Base-by-base conservation (phyloP, 208 protist genomes). In the Wallacemonas sp. region DNA sequence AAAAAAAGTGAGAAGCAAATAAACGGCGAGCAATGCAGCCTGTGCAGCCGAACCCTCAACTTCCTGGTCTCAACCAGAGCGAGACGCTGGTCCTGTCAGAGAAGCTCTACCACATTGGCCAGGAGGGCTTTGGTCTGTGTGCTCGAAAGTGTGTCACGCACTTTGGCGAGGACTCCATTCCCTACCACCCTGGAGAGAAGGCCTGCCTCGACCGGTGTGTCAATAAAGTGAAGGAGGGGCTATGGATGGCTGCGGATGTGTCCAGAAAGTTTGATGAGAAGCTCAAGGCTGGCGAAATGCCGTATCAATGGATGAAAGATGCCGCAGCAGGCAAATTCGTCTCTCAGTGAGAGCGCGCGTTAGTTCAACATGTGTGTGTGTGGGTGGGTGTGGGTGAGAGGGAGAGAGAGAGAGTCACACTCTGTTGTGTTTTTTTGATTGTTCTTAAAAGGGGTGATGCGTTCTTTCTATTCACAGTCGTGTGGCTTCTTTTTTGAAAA, bases 301-400 rank as follows among this genome's bases (percentile, higher is more conserved):
- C 84, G 8, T 94, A 94, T 59, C 69, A 83, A 62, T 94, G 88
- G 85, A 91, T 94, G 88, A 76, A 65, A 36, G 81, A 90, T 30
- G 77, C 79, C 2, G 63, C 68, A 38, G 68, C 62, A 14, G 81
- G 81, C 11, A 84, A 84, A 34, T 39, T 79, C 5, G 31, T 17
- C 51, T 21, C 6, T 12, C 55, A 39, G 19, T 61, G 44, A 49
- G 44, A 17, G 36, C 14, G 36, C 36, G 14, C 36, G 14, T 6
- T 41, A 6, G 9, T 14, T 14, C 36, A 6, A 41, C 14, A 41
- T 41, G 9, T 41, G 36, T 41, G 36, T 41, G 14, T 41, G 36
- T 41, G 36, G 6, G 36, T 14, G 36, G 36, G 9, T 41, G 9
- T 41, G n/a, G n/a, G n/a, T n/a, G n/a, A n/a, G n/a, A n/a, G n/a